Base-by-base conservation (phyloP, 23 red algal genomes). In the Agarophyton chilense region DNA sequence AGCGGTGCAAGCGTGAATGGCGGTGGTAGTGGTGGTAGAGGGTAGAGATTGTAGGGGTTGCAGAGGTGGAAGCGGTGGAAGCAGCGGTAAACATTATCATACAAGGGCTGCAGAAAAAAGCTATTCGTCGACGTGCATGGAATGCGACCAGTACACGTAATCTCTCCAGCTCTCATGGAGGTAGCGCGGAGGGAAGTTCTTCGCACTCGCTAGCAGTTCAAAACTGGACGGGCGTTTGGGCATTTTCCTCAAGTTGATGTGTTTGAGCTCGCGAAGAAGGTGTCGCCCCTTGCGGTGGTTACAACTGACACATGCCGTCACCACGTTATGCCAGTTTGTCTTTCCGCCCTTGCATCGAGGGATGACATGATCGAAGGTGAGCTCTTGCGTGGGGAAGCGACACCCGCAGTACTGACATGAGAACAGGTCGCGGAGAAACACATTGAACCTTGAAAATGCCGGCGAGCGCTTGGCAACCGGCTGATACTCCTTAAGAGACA, bases 351-450 rank as follows among this genome's bases (percentile, higher is more conserved):
- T 49, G 79, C 91, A 95, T 2, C 92, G 84, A 41, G 96, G 96
- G 26, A 95, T 55, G 42, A 98, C 94, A 53, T 98, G 96, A 50
- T 98, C 96, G 70, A 95, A 98, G 0, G 96, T 95, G 11, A 98
- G 81, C 61, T 98, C 87, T 0, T 78, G 72, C 7, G 82, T 68
- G 9, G 66, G 47, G 51, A 83, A 83, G 19, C 88, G 49, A 1
- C 78, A 6, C 35, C 92, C 96, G 51, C 96, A 98, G 86, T 98
- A 98, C 86, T 98, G 96, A 61, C 96, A 98, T 2, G 76, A 70
- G 87, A 98, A 98, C n/a, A 86, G n/a, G 60, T 98, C 96, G 36
- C 96, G 76, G 33, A 98, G 72, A 29, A 95, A 98, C 54, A 98
- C 88, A 45, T 98, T 98, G 88, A 94, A 98, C 2, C 96, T 42